A percentile compares a stretch with the other conserved stretches of the same genome.
These are phyloP conservation scores for Aspergillus sojae DNA, from an alignment of 2,329 filamentous ascomycete genomes.

Conservation along the genomic window DNA sequence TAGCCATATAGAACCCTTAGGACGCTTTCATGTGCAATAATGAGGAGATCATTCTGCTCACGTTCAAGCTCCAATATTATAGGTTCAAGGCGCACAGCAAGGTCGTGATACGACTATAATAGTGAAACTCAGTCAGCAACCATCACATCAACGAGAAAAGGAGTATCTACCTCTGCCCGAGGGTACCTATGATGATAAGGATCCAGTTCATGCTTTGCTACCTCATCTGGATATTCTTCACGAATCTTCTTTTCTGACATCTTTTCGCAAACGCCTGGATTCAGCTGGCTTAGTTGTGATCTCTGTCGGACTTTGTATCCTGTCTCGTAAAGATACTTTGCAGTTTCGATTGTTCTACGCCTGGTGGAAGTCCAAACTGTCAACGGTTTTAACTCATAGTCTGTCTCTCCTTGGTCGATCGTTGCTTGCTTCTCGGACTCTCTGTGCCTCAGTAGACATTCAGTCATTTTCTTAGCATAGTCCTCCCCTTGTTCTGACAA, in stretches of 20 bases:
- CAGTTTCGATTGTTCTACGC: conserved; percentile 85
- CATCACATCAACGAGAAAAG: neutral
- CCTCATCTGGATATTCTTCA: conserved; percentile 82
- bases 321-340: conserved; percentile 73
- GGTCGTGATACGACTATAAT: conserved; percentile 87
- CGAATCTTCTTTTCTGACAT: conserved; percentile 83
- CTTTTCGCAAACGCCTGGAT: conserved; percentile 93
- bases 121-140: conserved; percentile 2
- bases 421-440: conserved; percentile 75
- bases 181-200: conserved; percentile 98
- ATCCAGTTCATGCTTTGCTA: conserved; percentile 88
- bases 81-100: conserved; percentile 95
- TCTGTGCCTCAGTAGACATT: conserved; percentile 78
- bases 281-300: conserved; percentile 95
- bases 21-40: conserved; percentile 98
- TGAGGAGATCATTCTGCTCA: conserved; percentile 95
- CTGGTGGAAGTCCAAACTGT: conserved; percentile 95
- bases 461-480: conserved; percentile 84
- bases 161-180: conserved; percentile 73
- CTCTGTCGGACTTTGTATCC: conserved; percentile 88
- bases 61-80: conserved; percentile 97
- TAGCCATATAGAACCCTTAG: conserved; percentile 95
- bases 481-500: conserved; percentile 77
- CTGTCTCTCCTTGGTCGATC: conserved; percentile 68
- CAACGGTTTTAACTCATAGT: conserved; percentile 73